Base-by-base conservation (phyloP, 208 protist genomes). In the Crithidia brevicula region DNA sequence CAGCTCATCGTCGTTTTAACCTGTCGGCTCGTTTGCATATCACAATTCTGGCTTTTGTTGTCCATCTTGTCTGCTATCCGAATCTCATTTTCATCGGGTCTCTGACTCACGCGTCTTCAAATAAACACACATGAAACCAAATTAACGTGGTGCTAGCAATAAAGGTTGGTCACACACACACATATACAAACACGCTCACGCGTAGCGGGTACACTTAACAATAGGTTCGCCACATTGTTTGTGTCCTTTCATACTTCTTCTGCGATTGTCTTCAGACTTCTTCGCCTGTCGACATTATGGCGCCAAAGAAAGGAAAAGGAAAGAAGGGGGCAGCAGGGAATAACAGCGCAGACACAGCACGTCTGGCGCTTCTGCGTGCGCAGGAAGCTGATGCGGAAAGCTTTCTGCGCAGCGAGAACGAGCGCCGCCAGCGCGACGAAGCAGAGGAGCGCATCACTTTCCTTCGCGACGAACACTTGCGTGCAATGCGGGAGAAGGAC, bases 361-460 rank as follows among this genome's bases (percentile, higher is more conserved):
- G 85, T n/a, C 49, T 92, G 33, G 80, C 77, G 45, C 74, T 85
- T 52, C 82, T 94, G 23, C 77, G 79, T 5, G 53, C 56, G 1
- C 67, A 84, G 45, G 92, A 96, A 50, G 69, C 56, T 23, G 79
- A 92, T 33, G 87, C 89, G 7, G 89, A 95, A 59, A 77, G 86
- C 9, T 64, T 91, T 60, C 81, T 90, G 67, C 66, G 70, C 42
- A 64, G 49, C 40, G 92, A 96, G 54, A 87, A 86, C 59, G 84
- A 93, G 52, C 80, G 82, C 4, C 83, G 89, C 38, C 87, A 91
- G 43, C 61, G 72, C 22, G 83, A 89, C 38, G 89, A 93, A 57
- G 60, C 85, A 57, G 82, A 92, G 73, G 92, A 95, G 66, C 80
- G 77, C 49, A 72, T 87, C 4, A 68, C 77, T 28, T 65, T 88